phyloP scores from a whole-genome alignment of 176 grass and related monocot species.

The Oryza glaberrima region DNA sequence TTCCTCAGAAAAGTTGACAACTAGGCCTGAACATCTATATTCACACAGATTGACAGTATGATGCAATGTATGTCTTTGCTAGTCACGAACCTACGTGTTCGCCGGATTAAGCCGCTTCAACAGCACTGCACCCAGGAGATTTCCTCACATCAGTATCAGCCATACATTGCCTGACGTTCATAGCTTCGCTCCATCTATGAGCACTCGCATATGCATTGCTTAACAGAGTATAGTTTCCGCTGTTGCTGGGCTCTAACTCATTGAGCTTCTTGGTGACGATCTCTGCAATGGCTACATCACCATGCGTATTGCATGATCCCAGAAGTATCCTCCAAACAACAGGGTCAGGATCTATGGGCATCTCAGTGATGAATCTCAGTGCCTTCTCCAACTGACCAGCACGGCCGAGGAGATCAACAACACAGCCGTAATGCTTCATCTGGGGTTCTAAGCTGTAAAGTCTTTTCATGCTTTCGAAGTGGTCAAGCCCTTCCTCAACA shows the following conservation, averaged over 20 bases:
- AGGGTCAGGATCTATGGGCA: slow-evolving; percentile 45
- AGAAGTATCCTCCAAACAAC: slow-evolving; percentile 63
- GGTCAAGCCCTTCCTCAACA: slow-evolving; percentile 42
- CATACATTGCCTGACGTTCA: slow-evolving; percentile 43
- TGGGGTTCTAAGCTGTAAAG: slow-evolving; percentile 43
- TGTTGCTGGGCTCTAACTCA: slow-evolving; percentile 45
- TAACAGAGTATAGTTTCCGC: slow-evolving; percentile 43
- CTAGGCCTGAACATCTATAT: neutral
- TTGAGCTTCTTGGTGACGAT: slow-evolving; percentile 47
- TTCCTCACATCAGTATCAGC: slow-evolving; percentile 38
- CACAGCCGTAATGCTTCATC: slow-evolving; percentile 60
- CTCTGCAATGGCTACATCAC: slow-evolving; percentile 47
- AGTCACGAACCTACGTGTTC: neutral
- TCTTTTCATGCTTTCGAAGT: slow-evolving; percentile 56
- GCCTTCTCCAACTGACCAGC: slow-evolving; percentile 47
- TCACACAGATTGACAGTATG: neutral
- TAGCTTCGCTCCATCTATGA: slow-evolving; percentile 49
- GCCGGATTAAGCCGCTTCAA: slow-evolving; percentile 7
- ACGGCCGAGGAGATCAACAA: slow-evolving; percentile 49
- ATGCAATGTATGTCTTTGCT: neutral
- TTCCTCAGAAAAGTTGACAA: neutral
- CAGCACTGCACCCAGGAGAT: slow-evolving; percentile 44
- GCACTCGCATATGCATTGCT: slow-evolving; percentile 52
- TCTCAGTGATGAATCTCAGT: slow-evolving; percentile 44
- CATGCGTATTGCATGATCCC: slow-evolving; percentile 44